Evolutionary conservation across 805 yeast species (phyloP).

Genomic region (Vanderwaltozyma yarrowii): DNA sequence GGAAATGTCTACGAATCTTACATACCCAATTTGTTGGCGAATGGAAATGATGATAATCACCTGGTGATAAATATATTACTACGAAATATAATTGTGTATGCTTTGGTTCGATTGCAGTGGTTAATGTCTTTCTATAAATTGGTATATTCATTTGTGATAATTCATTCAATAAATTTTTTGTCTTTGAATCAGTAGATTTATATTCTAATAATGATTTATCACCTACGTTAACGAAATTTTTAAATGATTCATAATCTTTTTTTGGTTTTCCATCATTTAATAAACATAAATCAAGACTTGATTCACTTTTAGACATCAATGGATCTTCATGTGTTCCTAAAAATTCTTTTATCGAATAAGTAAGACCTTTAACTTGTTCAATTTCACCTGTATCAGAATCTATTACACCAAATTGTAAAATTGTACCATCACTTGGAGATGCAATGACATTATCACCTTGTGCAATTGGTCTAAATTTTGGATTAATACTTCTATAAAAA

Average conservation of each 20-base stretch:
- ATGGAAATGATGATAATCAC: conserved; percentile 95
- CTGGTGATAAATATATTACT: conserved; percentile 94
- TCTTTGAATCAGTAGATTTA: conserved; percentile 23
- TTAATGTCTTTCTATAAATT: not conserved
- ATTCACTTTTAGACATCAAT: conserved; percentile 16
- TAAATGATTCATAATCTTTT: not conserved
- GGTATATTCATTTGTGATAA: conserved; percentile 10
- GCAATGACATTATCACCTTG: conserved; percentile 48
- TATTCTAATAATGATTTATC: conserved; percentile 45
- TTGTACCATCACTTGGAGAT: conserved; percentile 90
- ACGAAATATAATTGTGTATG: conserved; percentile 68
- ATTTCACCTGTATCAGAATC: conserved; percentile 64
- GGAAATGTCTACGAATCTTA: conserved; percentile 84
- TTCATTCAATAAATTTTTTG: conserved; percentile 32
- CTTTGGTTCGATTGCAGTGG: conserved; percentile 4
- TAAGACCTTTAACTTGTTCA: conserved; percentile 95
- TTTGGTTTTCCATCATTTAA: conserved; percentile 1
- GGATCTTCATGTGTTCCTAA: conserved; percentile 48
- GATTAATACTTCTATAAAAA: conserved; percentile 72
- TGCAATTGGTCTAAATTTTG: conserved; percentile 70
- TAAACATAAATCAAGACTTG: conserved; percentile 15
- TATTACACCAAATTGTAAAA: conserved; percentile 73
- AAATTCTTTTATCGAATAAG: conserved; percentile 79
- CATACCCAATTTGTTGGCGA: conserved; percentile 96
- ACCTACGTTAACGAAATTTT: conserved; percentile 53